These are phyloP conservation scores for Candida sonorensis DNA, from an alignment of 805 yeast species.

Conservation along the genomic window DNA sequence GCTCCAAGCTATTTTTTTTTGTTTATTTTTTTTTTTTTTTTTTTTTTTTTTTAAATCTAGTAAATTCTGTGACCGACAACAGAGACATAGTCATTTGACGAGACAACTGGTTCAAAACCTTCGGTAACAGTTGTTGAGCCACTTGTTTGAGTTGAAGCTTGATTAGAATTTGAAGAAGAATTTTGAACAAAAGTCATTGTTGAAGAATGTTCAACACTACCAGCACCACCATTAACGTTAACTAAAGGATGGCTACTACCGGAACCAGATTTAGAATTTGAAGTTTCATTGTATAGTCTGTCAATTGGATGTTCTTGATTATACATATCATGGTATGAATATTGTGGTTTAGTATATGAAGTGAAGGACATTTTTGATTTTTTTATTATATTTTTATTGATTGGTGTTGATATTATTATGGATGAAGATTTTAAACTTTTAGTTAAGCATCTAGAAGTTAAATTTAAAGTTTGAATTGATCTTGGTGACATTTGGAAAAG, in stretches of 20 bases:
- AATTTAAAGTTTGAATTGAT: slow-evolving; percentile 21
- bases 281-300: slow-evolving; percentile 12
- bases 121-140: slow-evolving; percentile 5
- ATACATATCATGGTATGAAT: slow-evolving; percentile 20
- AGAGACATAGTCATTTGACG: slow-evolving; percentile 20
- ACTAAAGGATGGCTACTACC: slow-evolving; percentile 12
- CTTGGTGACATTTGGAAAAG: slow-evolving; percentile 17
- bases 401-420: slow-evolving; percentile 3
- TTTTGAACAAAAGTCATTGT: slow-evolving; percentile 25
- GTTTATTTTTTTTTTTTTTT: too few species aligned
- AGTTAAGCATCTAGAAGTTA: slow-evolving; percentile 23
- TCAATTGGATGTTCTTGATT: slow-evolving; percentile 16
- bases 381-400: slow-evolving; percentile 14
- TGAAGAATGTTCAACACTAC: slow-evolving; percentile 17
- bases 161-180: slow-evolving; percentile 13
- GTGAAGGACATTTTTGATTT: too few species aligned
- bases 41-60: not conserved
- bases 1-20: too few species aligned
- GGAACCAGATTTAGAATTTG: slow-evolving; percentile 3
- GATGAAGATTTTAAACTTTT: slow-evolving; percentile 8
- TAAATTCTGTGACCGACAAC: slow-evolving; percentile 20
- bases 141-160: slow-evolving; percentile 10
- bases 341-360: slow-evolving; percentile 16
- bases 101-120: slow-evolving; percentile 27
- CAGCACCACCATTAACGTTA: slow-evolving; percentile 26